Evolutionary conservation across 2,329 filamentous ascomycete species (phyloP).

Genomic region (Golovinomyces cichoracearum): DNA sequence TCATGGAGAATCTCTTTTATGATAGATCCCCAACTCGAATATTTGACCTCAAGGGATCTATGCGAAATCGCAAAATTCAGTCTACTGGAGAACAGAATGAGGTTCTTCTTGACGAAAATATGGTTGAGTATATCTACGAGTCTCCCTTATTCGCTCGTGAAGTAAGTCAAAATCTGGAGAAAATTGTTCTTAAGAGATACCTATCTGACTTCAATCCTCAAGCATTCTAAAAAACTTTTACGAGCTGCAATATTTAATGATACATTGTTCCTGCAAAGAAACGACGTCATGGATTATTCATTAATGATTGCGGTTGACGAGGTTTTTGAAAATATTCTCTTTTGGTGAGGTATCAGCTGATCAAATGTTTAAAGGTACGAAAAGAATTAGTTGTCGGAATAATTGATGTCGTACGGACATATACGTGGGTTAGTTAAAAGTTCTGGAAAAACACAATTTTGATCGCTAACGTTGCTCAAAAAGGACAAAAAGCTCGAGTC

Average conservation of each 20-base stretch:
- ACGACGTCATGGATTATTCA: conserved; percentile 98
- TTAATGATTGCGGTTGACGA: conserved; percentile 97
- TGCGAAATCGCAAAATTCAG: conserved; percentile 94
- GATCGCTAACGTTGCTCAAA: neutral
- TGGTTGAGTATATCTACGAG: conserved; percentile 98
- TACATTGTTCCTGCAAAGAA: conserved; percentile 74
- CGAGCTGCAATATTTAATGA: conserved; percentile 91
- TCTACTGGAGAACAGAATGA: conserved; percentile 89
- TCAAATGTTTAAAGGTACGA: conserved; percentile 18
- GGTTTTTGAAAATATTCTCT: conserved; percentile 4
- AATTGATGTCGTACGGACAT: conserved; percentile 93
- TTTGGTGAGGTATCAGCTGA: conserved; percentile 1
- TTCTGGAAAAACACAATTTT: neutral
- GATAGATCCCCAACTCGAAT: conserved; percentile 72
- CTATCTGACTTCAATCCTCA: neutral
- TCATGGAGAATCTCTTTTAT: conserved; percentile 98
- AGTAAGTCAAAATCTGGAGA: conserved; percentile 5
- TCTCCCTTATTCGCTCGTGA: conserved; percentile 85
- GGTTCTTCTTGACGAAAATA: conserved; percentile 89
- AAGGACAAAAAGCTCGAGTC: conserved; percentile 91
- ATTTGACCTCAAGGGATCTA: conserved; percentile 90
- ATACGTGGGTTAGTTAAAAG: conserved; percentile 42
- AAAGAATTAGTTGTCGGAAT: conserved; percentile 92
- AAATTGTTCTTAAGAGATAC: neutral
- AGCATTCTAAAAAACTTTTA: conserved; percentile 76